Evolutionary conservation across 768 basidiomycete species (phyloP).

Genomic region (Harrya chromipes): DNA sequence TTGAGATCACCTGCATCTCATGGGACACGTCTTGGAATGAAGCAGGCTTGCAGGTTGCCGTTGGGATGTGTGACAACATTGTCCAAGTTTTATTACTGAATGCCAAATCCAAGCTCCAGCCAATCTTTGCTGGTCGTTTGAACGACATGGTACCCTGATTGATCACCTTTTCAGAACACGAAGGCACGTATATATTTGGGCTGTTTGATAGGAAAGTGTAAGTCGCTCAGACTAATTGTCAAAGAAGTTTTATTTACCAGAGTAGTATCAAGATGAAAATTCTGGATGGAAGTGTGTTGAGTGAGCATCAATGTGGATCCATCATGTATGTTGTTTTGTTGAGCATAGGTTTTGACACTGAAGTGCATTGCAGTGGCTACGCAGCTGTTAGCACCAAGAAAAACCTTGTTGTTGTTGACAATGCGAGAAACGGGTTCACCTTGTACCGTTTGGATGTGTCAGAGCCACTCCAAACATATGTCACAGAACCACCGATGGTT

Average conservation of each 20-base stretch:
- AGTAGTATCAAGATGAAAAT: conserved; percentile 7
- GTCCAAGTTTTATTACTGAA: conserved; percentile 1
- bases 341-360: neutral
- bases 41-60: neutral
- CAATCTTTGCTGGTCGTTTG: no score
- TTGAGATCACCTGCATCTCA: neutral
- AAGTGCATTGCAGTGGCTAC: neutral
- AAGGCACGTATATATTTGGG: neutral
- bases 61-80: neutral
- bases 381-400: conserved; percentile 1
- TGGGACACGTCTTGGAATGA: neutral
- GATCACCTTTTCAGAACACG: no score
- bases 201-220: neutral
- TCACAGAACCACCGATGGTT: neutral
- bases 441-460: neutral
- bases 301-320: conserved; percentile 1
- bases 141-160: no score
- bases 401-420: conserved; percentile 3
- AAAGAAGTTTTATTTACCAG: neutral
- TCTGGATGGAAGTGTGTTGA: neutral
- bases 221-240: neutral
- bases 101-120: neutral
- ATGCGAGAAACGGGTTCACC: conserved; percentile 5
- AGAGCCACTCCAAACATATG: neutral
- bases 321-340: conserved; percentile 7